phyloP scores from a whole-genome alignment of 2,329 filamentous ascomycete species.

The Exophiala calicioides region DNA sequence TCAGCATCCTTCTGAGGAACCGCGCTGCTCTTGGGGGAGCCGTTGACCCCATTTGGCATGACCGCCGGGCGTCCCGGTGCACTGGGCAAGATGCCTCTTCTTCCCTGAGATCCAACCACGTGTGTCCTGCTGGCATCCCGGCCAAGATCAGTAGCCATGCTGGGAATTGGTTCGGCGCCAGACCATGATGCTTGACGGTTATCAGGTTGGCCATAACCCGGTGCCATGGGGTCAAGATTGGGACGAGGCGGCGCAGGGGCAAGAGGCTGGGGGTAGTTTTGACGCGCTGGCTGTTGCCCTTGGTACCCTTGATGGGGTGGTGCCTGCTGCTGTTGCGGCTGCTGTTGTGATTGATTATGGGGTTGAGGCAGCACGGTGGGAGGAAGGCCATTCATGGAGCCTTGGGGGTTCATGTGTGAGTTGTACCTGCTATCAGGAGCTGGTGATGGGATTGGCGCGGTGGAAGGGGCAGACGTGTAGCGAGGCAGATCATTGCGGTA shows the following conservation, averaged over 20 bases:
- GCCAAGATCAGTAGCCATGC: constrained; percentile 41
- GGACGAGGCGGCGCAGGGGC: constrained; percentile 66
- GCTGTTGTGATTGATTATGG: constrained; percentile 42
- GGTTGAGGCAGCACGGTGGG: constrained; percentile 46
- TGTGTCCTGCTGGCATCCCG: constrained; percentile 63
- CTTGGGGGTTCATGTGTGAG: constrained; percentile 42
- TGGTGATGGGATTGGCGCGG: constrained; percentile 35
- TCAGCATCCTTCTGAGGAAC: constrained; percentile 95
- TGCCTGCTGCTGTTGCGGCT: constrained; percentile 43
- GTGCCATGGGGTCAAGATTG: constrained; percentile 69
- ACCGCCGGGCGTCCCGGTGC: constrained; percentile 82
- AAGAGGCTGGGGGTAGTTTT: constrained; percentile 72
- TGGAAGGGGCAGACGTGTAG: constrained; percentile 45
- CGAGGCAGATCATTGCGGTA: constrained; percentile 31
- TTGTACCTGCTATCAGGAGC: constrained; percentile 31
- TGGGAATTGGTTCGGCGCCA: constrained; percentile 41
- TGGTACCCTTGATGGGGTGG: constrained; percentile 43
- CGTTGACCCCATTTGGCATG: constrained; percentile 62
- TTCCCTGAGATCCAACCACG: constrained; percentile 91
- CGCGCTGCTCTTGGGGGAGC: constrained; percentile 72
- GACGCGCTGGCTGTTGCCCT: constrained; percentile 61
- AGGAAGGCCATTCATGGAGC: constrained; percentile 44
- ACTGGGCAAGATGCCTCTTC: constrained; percentile 86
- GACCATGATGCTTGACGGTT: constrained; percentile 47
- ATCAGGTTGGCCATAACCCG: constrained; percentile 56